phyloP scores from a whole-genome alignment of 2,329 filamentous ascomycete genomes.

The Trichophyton benhamiae region DNA sequence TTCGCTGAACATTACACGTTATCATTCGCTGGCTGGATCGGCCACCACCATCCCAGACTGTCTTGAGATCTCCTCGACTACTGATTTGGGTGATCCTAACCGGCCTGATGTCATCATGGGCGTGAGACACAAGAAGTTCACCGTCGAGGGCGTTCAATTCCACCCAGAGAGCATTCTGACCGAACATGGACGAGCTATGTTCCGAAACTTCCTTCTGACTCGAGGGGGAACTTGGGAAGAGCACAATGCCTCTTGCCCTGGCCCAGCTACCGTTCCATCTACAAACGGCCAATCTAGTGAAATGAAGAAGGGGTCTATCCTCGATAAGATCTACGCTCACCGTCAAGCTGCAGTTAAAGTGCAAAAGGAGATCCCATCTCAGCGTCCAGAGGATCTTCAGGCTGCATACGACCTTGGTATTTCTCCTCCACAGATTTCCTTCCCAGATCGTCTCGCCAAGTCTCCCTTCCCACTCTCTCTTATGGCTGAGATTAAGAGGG shows the following conservation, averaged over 20 bases:
- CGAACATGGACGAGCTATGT: slow-evolving; percentile 73
- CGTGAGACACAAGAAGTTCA: slow-evolving; percentile 79
- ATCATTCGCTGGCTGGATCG: slow-evolving; percentile 90
- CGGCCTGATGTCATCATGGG: slow-evolving; percentile 89
- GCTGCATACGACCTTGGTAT: slow-evolving; percentile 74
- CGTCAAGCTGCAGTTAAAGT: slow-evolving; percentile 61
- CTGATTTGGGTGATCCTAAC: slow-evolving; percentile 54
- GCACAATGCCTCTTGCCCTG: slow-evolving; percentile 16
- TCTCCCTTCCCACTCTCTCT: slow-evolving; percentile 81
- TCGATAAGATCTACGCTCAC: slow-evolving; percentile 80
- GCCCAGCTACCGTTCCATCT: slow-evolving; percentile 14
- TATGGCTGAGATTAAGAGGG: slow-evolving; percentile 95
- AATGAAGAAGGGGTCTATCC: slow-evolving; percentile 64
- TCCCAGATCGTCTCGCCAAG: slow-evolving; percentile 64
- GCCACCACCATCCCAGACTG: slow-evolving; percentile 73
- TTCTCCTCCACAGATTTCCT: slow-evolving; percentile 70
- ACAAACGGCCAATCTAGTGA: slow-evolving; percentile 17
- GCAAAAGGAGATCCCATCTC: slow-evolving; percentile 77
- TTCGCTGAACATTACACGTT: slow-evolving; percentile 76
- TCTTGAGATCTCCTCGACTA: slow-evolving; percentile 85
- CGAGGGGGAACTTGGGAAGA: slow-evolving; percentile 85
- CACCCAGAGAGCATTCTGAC: slow-evolving; percentile 96
- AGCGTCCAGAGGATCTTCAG: slow-evolving; percentile 70
- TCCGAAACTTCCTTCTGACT: slow-evolving; percentile 81
- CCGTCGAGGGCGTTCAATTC: slow-evolving; percentile 94